Base-by-base conservation (phyloP, 2,329 filamentous ascomycete species). In the Ophiostoma quercus region DNA sequence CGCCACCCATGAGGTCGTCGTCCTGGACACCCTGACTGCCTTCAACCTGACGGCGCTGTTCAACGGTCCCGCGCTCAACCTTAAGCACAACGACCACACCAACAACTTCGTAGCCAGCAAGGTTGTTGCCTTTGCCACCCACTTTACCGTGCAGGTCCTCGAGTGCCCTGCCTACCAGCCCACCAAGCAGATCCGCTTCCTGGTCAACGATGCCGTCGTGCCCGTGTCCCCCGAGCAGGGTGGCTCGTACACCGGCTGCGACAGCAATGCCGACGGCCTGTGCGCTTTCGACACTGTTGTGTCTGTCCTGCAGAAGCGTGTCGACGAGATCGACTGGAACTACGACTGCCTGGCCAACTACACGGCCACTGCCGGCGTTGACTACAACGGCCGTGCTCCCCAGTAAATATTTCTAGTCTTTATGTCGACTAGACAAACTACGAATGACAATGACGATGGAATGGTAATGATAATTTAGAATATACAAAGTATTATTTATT, bases 331-430 rank as follows among this genome's bases (percentile, higher is more conserved):
- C 32, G 57, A 62, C 57, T 62, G 57, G 57, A 34, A 62, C 57
- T 32, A 62, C 57, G 57, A 62, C 25, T 62, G 57, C 57, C 22
- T 62, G 25, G 57, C 57, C 57, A 62, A 62, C 57, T 62, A 62
- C 25, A 62, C 57, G 12, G 57, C 25, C 57, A 62, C 22, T 16
- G 57, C 25, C 25, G 57, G 57, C 22, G 25, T 62, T 16, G 57
- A 62, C 57, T 62, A 62, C 25, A 62, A 62, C 25, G 57, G 57
- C 57, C 57, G 57, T 25, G 57, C 57, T 14, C 57, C 57, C 11
- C 57, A 14, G 25, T 62, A 62, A 62, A 16, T 16, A 2, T 11
- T 25, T 12, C 22, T n/a, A 34, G 8, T 34, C 8, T 34, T 2
- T 2, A 34, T 34, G 34, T 47, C 1, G 14, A n/a, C 43, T 47